Evolutionary conservation across 1,139 yeast genomes (phyloP).

Genomic region (Blastobotrys elegans): DNA sequence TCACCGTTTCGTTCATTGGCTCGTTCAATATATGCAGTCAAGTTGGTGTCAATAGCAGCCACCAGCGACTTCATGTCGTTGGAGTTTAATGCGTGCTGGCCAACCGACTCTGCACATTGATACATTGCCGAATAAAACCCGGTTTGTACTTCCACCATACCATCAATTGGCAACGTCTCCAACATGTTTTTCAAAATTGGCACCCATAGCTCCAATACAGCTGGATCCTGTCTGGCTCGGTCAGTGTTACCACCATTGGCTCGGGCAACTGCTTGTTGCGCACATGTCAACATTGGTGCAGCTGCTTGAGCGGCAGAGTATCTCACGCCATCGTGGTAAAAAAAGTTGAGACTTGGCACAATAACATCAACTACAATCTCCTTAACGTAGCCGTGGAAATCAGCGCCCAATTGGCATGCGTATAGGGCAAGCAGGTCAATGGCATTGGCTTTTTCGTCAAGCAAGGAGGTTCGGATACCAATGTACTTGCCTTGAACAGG

Average conservation of each 20-base stretch:
- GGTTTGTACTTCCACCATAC: conserved; percentile 76
- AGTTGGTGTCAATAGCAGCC: conserved; percentile 54
- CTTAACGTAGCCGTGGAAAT: conserved; percentile 76
- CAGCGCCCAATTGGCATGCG: conserved; percentile 77
- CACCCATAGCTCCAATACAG: conserved; percentile 63
- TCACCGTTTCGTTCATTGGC: conserved; percentile 64
- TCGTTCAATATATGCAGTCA: conserved; percentile 66
- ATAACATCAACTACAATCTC: conserved; percentile 77
- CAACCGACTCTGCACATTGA: conserved; percentile 63
- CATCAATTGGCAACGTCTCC: conserved; percentile 66
- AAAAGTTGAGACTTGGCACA: conserved; percentile 83
- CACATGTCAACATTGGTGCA: conserved; percentile 68
- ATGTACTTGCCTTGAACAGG: conserved; percentile 87
- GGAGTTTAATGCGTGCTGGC: conserved; percentile 50
- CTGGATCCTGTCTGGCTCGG: conserved; percentile 43
- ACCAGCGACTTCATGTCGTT: conserved; percentile 57
- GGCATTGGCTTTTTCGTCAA: conserved; percentile 91
- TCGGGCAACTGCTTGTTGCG: conserved; percentile 33
- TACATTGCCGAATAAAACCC: conserved; percentile 71
- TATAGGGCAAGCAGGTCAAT: conserved; percentile 85
- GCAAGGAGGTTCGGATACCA: conserved; percentile 87
- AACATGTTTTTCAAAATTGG: conserved; percentile 65
- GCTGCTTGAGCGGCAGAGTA: conserved; percentile 82
- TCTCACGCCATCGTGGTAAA: conserved; percentile 91
- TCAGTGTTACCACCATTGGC: conserved; percentile 32